Evolutionary conservation across 169 alveolate genomes (phyloP), one percentile per base, ranked within the genome.

Genomic region (Plasmodium blacklocki): DNA sequence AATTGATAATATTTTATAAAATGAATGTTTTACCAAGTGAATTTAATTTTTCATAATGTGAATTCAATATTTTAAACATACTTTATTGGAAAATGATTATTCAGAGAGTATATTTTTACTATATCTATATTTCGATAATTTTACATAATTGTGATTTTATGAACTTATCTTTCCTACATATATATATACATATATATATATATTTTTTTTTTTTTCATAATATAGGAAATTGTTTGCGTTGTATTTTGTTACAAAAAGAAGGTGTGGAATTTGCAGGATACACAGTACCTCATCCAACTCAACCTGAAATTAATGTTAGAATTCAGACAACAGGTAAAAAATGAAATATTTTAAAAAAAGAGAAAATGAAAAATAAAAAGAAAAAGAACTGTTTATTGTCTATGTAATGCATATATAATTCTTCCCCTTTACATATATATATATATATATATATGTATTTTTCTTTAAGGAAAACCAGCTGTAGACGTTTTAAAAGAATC

Each of bases 261-360:
- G 96, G 93, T 50, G 96, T 95, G 18, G 95, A 93, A 70, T 95
- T 95, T 66, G 97, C 97, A 7, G 97, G 97, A 43, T 95, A 95
- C 59, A 93, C 97, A 21, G 96, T 95, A 5, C 97, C 97, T 56
- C 97, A 95, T 73, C 97, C 97, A 26, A 95, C 95, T 62, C 95
- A 93, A 72, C 93, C 95, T 9, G 96, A 94, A 70, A 93, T 95
- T 70, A 95, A 95, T 80, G 54, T 95, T 15, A 83, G 97, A 32
- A 88, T 95, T 49, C 97, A 95, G 85, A 95, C 97, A 4, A 94
- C 97, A 45, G 97, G 97, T 95, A 49, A 19, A 18, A 59, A 60
- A 64, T 52, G 50, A 11, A 39, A 39, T 39, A 39, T 39, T 39
- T 39, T 5, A 39, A 39, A 39, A 39, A 39, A 39, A 0, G 47